Conservation (phyloP, 371 early-diverging fungal species). For the Mucor ambiguus region DNA sequence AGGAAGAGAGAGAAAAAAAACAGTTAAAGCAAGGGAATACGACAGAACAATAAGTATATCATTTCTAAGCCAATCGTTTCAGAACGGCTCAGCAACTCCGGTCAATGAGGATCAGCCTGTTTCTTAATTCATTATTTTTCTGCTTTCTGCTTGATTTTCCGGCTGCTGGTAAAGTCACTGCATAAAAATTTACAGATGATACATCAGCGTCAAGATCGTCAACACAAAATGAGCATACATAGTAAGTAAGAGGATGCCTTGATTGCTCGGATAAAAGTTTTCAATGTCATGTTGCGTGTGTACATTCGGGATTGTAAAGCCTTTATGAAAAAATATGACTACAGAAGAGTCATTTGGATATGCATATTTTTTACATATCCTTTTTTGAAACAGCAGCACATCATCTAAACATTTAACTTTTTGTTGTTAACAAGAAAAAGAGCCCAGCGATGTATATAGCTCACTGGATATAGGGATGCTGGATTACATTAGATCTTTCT, state of each 20-base stretch:
- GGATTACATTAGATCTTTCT: neutral
- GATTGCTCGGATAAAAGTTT: neutral
- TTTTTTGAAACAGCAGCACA: neutral
- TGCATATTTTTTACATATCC: neutral
- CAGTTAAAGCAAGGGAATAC: conserved; percentile 1
- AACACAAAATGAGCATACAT: neutral
- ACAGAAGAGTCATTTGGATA: neutral
- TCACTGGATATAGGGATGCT: neutral
- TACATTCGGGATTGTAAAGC: neutral
- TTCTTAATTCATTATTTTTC: neutral
- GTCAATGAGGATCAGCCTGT: neutral
- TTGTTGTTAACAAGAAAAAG: too few species aligned
- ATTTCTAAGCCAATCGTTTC: neutral
- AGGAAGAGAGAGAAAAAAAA: neutral
- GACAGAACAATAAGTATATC: neutral
- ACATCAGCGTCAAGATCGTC: too few species aligned
- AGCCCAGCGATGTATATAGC: too few species aligned
- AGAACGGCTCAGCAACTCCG: neutral
- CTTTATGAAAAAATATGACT: neutral
- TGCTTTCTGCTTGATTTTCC: neutral
- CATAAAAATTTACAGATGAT: too few species aligned
- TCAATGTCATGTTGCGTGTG: neutral
- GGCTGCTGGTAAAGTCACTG: neutral
- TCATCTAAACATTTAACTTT: neutral
- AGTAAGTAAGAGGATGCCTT: neutral